A percentile compares a stretch with the other conserved stretches of the same genome.
Evolutionary conservation across 108 stramenopile genomes (phyloP).

Genomic region (Pseudonitzschia pungens): DNA sequence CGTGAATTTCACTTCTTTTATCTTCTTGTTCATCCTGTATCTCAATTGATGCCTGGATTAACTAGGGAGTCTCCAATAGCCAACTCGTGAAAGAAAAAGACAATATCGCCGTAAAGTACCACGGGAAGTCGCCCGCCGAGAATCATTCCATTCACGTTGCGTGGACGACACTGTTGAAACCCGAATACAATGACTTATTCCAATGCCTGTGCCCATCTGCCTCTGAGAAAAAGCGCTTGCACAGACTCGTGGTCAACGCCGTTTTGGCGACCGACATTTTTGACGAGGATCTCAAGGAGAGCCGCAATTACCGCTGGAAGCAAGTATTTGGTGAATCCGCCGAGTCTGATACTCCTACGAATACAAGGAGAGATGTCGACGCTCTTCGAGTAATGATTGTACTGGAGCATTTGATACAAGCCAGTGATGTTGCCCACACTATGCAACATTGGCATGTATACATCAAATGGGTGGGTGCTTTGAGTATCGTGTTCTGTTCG

Average conservation of each 20-base stretch:
- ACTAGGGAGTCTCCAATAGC: constrained; percentile 42
- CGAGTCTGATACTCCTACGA: not conserved
- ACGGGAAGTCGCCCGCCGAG: constrained; percentile 43
- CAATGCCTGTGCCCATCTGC: constrained; percentile 28
- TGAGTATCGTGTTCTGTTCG: not conserved
- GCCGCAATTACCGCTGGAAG: constrained; percentile 41
- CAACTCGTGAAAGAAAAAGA: constrained; percentile 46
- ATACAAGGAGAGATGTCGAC: not conserved
- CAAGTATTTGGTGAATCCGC: constrained; percentile 32
- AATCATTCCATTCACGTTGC: constrained; percentile 49
- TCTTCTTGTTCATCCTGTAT: not conserved
- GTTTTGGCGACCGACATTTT: constrained; percentile 57
- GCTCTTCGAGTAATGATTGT: constrained; percentile 40
- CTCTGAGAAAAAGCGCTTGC: constrained; percentile 35
- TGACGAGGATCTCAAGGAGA: constrained; percentile 28
- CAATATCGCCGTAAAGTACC: constrained; percentile 28
- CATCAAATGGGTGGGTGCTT: constrained; percentile 50
- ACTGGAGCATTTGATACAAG: constrained; percentile 56
- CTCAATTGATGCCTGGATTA: not conserved
- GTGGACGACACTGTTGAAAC: constrained; percentile 42
- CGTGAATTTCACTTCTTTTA: not conserved
- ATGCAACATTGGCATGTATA: constrained; percentile 55
- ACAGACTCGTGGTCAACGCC: constrained; percentile 39
- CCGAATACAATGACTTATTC: constrained; percentile 31
- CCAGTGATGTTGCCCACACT: constrained; percentile 53